Base-by-base conservation (phyloP, 352 stramenopile species). In the Elongisporangium undulatum region DNA sequence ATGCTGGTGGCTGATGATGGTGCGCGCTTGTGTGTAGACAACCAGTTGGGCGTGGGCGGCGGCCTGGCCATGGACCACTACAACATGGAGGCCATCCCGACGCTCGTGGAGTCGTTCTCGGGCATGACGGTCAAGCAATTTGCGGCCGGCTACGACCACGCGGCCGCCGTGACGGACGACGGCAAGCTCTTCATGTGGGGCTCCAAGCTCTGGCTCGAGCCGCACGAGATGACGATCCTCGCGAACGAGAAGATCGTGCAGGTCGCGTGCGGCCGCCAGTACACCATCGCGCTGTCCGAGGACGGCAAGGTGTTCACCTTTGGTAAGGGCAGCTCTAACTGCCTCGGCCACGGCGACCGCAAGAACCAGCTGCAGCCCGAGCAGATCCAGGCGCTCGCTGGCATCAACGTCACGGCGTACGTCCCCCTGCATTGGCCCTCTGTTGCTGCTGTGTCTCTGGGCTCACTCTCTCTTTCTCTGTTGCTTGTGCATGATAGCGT, bases 61-160 rank as follows among this genome's bases (percentile, higher is more conserved):
- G 88, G 90, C 13, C 59, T 98, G 24, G 74, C 85, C 21, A 95
- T 98, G 81, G 92, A 98, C 62, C 84, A 97, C 34, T 97, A 97
- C 82, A 92, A 93, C 71, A 97, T 97, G 75, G 92, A 98, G 67
- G 87, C 90, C 20, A 91, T 97, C 63, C 92, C 92, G n/a, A 83
- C 88, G 50, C 74, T 87, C 24, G 75, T 96, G 6, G 85, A 95
- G 59, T 76, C 75, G 49, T 93, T 96, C 62, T 70, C 66, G 48
- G 75, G 79, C 53, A 49, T 79, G 50, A 70, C 56, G 20, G 76
- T 97, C 6, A 89, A 85, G 54, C 80, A 97, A 64, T 91, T 99
- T 51, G 87, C 90, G 16, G 96, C 96, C 4, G 97, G 97, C 22
- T 87, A 97, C 61, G 90, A 94, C 60, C 96, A 99, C 75, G 92